phyloP scores from a whole-genome alignment of 495 filamentous ascomycete genomes.

The Schizothecium vesticola region DNA sequence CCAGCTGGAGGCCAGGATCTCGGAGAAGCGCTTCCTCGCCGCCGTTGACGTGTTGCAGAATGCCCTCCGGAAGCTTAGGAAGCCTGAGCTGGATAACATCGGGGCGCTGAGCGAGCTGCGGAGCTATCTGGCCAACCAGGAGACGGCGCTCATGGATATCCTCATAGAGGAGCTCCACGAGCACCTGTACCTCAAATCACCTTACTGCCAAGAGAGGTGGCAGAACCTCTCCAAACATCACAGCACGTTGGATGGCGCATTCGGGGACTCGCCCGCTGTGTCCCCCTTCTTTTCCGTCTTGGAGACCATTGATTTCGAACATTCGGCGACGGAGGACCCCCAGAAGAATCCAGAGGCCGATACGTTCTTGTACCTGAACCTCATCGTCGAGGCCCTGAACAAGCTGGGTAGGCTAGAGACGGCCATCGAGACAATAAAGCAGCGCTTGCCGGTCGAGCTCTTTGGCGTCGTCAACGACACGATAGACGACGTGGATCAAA shows the following conservation, averaged over 20 bases:
- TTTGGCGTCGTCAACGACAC: conserved; percentile 93
- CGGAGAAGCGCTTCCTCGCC: conserved; percentile 89
- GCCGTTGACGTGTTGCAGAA: conserved; percentile 90
- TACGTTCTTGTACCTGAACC: conserved; percentile 85
- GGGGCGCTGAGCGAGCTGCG: conserved; percentile 81
- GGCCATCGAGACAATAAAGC: conserved; percentile 84
- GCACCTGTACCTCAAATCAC: conserved; percentile 94
- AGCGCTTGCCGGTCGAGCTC: conserved; percentile 87
- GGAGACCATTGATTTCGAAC: conserved; percentile 63
- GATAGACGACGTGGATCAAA: conserved; percentile 85
- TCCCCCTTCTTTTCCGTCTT: conserved; percentile 70
- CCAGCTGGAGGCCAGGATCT: conserved; percentile 85
- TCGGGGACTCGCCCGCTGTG: conserved; percentile 41
- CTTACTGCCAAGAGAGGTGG: conserved; percentile 94
- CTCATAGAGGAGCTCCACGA: conserved; percentile 94
- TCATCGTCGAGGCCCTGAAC: conserved; percentile 83
- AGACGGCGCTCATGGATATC: conserved; percentile 85
- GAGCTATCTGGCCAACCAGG: conserved; percentile 87
- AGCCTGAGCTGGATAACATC: conserved; percentile 86
- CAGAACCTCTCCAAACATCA: conserved; percentile 59
- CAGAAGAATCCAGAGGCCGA: conserved; percentile 92
- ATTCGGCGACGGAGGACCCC: conserved; percentile 72
- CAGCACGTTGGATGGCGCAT: conserved; percentile 36
- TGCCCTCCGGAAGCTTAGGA: conserved; percentile 72
- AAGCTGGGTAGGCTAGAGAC: conserved; percentile 78